Conservation (phyloP, 2,329 filamentous ascomycete species). For the Thermoascus crustaceus region DNA sequence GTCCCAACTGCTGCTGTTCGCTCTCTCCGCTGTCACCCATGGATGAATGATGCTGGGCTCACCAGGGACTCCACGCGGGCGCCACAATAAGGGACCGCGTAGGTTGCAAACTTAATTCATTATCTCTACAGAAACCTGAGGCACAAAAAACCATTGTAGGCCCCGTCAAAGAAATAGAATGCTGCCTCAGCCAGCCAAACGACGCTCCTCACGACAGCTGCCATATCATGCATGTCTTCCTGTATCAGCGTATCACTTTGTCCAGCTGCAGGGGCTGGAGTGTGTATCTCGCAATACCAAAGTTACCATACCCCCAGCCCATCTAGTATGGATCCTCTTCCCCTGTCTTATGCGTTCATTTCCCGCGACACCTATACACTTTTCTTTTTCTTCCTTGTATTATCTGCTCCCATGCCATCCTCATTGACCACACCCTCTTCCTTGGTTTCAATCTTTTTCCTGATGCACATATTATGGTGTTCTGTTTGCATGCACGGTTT, state of each 20-base stretch:
- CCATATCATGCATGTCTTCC: neutral
- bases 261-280: neutral
- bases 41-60: too few relatives aligned
- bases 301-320: slow-evolving; percentile 1
- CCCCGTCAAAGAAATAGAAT: neutral
- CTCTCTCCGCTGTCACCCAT: too few relatives aligned
- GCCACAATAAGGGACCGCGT: too few relatives aligned
- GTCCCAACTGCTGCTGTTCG: too few relatives aligned
- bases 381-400: too few relatives aligned
- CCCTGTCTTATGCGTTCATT: slow-evolving; percentile 4
- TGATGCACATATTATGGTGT: too few relatives aligned
- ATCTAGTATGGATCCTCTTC: slow-evolving; percentile 6
- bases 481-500: neutral
- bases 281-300: slow-evolving; percentile 1
- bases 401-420: too few relatives aligned
- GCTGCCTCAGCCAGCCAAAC: slow-evolving; percentile 1
- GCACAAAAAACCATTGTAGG: neutral
- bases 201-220: slow-evolving; percentile 1
- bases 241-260: neutral
- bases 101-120: too few relatives aligned
- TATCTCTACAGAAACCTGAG: neutral
- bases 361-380: slow-evolving; percentile 2
- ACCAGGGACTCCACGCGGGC: too few relatives aligned
- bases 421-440: slow-evolving; percentile 4
- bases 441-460: neutral